A percentile compares a stretch with the other conserved stretches of the same genome.
phyloP scores from a whole-genome alignment of 1,284 basidiomycete genomes.

The Moesziomyces parantarcticus region DNA sequence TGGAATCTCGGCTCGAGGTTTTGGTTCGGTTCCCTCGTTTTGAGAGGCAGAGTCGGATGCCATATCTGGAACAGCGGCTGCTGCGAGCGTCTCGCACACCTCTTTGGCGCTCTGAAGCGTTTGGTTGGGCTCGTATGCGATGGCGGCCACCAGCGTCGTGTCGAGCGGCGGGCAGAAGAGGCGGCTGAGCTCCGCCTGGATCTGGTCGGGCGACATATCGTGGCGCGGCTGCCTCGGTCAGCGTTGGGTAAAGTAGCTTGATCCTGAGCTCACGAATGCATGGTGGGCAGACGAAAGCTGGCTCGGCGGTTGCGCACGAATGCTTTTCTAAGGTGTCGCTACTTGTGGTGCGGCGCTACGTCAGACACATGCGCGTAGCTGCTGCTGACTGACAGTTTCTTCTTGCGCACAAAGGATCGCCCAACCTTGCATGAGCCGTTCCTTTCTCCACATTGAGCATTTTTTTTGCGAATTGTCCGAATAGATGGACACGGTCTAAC shows the following conservation, averaged over 20 bases:
- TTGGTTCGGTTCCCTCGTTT: not conserved
- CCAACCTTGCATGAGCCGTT: no score
- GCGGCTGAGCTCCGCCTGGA: conserved; percentile 36
- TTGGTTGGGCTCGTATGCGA: conserved; percentile 49
- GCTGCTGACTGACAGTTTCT: no score
- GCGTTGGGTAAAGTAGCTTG: not conserved
- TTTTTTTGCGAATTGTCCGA: no score
- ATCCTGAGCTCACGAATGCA: not conserved
- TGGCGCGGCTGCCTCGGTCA: no score
- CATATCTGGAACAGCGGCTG: conserved; percentile 24
- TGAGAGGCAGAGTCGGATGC: not conserved
- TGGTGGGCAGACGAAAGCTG: not conserved
- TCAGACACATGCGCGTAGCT: no score
- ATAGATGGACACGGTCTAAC: no score
- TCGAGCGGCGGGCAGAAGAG: conserved; percentile 53
- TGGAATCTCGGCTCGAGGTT: not conserved
- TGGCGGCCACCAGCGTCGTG: conserved; percentile 53
- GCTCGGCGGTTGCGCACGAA: no score
- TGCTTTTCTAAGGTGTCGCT: no score
- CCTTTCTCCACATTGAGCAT: no score
- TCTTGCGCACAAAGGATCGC: no score
- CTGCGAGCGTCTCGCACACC: conserved; percentile 45
- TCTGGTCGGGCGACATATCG: conserved; percentile 36
- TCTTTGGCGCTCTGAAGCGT: conserved; percentile 49
- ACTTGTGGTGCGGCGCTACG: not conserved